phyloP scores from a whole-genome alignment of 2,329 filamentous ascomycete species.

The Pseudogymnoascus sp. region DNA sequence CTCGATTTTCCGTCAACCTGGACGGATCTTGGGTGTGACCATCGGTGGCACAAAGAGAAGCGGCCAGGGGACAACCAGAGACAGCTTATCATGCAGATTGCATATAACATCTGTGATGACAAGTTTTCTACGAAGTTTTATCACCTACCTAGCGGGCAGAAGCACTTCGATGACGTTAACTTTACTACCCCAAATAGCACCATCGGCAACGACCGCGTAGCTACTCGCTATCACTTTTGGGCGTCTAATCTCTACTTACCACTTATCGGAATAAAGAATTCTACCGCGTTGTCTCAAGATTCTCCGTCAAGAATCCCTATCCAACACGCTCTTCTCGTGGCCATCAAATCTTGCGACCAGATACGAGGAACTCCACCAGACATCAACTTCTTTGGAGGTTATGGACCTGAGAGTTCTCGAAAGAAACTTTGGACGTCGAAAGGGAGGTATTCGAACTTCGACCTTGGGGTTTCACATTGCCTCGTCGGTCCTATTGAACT shows the following conservation, averaged over 20 bases:
- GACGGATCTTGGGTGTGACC: slow-evolving; percentile 6
- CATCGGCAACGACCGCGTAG: background rate
- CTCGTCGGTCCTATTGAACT: background rate
- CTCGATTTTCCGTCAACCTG: background rate
- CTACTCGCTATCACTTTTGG: slow-evolving; percentile 4
- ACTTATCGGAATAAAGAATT: background rate
- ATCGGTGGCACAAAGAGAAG: background rate
- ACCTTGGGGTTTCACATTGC: slow-evolving; percentile 9
- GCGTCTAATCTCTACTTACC: background rate
- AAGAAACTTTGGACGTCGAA: background rate
- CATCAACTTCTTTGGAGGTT: background rate
- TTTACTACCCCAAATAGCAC: slow-evolving; percentile 1
- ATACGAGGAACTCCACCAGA: background rate
- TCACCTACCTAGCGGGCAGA: slow-evolving; percentile 10
- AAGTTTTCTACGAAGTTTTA: slow-evolving; percentile 4
- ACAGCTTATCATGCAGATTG: background rate
- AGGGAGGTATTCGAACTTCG: slow-evolving; percentile 4
- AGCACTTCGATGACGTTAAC: slow-evolving; percentile 1
- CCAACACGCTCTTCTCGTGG: background rate
- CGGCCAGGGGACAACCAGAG: background rate
- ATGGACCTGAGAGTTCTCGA: background rate
- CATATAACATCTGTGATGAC: slow-evolving; percentile 7
- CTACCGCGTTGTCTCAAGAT: background rate
- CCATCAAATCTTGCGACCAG: slow-evolving; percentile 9
- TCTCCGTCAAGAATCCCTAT: background rate